Conservation (phyloP, 345 rosid genomes). For the Punica granatum region DNA sequence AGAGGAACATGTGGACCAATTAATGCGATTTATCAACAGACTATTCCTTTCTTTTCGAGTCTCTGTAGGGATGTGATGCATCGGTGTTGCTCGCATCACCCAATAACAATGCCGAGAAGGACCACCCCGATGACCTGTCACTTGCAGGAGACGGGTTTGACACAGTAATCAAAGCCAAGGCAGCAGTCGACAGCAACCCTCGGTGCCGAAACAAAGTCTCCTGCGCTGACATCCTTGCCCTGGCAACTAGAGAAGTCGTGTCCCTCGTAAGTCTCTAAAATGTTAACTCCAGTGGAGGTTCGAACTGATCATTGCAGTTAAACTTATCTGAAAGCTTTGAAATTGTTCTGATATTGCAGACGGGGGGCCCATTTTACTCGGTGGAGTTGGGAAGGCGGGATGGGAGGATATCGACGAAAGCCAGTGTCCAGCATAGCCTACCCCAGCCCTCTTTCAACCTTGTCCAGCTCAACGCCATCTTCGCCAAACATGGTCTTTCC, state of each 20-base stretch:
- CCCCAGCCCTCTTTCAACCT: slow-evolving; percentile 56
- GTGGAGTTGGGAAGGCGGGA: slow-evolving; percentile 84
- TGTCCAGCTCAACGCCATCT: slow-evolving; percentile 61
- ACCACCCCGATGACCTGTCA: slow-evolving; percentile 49
- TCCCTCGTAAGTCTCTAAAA: slow-evolving; percentile 30
- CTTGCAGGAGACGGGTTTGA: slow-evolving; percentile 81
- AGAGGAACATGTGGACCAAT: too few species aligned
- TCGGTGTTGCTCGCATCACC: slow-evolving; percentile 36
- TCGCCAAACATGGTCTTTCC: slow-evolving; percentile 42
- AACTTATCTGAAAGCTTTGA: not conserved
- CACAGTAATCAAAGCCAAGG: slow-evolving; percentile 78
- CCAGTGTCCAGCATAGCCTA: slow-evolving; percentile 50
- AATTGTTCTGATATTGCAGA: slow-evolving; percentile 25
- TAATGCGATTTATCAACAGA: not conserved
- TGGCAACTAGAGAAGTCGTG: slow-evolving; percentile 79
- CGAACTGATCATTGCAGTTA: not conserved
- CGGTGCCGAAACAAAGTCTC: slow-evolving; percentile 85
- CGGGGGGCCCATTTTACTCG: slow-evolving; percentile 70
- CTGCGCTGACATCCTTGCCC: slow-evolving; percentile 86
- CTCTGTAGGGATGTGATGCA: slow-evolving; percentile 57
- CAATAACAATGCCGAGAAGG: slow-evolving; percentile 36
- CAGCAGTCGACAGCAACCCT: slow-evolving; percentile 61
- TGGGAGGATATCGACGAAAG: slow-evolving; percentile 57
- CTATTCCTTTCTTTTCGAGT: not conserved
- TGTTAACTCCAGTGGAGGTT: too few species aligned